A percentile compares a stretch with the other conserved stretches of the same genome.
phyloP scores from a whole-genome alignment of 78 protist species.

The Cyanophora paradoxa region DNA sequence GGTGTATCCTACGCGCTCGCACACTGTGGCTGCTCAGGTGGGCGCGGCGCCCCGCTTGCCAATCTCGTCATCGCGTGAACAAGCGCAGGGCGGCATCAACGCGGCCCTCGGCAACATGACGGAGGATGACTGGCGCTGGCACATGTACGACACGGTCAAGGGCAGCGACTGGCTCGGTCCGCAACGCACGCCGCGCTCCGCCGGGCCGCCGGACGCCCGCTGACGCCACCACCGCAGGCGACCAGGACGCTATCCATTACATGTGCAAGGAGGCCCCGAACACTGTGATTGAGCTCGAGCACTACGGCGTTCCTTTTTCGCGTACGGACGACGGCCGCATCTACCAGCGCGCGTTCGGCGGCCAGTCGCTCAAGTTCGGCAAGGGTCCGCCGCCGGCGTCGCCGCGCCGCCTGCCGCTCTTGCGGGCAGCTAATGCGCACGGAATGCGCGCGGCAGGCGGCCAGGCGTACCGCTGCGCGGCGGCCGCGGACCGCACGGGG shows the following conservation, averaged over 20 bases:
- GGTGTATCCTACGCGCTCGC: slow-evolving; percentile 98
- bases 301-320: slow-evolving; percentile 95
- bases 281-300: slow-evolving; percentile 92
- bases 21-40: slow-evolving; percentile 96
- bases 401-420: too few relatives aligned
- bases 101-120: slow-evolving; percentile 96
- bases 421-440: slow-evolving; percentile 27
- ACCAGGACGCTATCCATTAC: slow-evolving; percentile 96
- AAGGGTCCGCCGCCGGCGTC: slow-evolving; percentile 55
- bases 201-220: too few relatives aligned
- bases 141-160: slow-evolving; percentile 97
- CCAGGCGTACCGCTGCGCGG: slow-evolving; percentile 88
- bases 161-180: slow-evolving; percentile 88
- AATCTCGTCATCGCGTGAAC: neutral
- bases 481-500: slow-evolving; percentile 99
- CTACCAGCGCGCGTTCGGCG: slow-evolving; percentile 90
- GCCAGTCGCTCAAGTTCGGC: slow-evolving; percentile 67
- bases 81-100: slow-evolving; percentile 91
- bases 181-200: too few relatives aligned
- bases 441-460: slow-evolving; percentile 24
- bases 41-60: neutral
- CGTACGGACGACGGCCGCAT: slow-evolving; percentile 93
- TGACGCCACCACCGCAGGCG: too few relatives aligned
- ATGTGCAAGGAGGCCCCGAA: slow-evolving; percentile 95
- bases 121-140: slow-evolving; percentile 98